Evolutionary conservation across 768 basidiomycete species (phyloP).

Genomic region (Mycena rebaudengoi): DNA sequence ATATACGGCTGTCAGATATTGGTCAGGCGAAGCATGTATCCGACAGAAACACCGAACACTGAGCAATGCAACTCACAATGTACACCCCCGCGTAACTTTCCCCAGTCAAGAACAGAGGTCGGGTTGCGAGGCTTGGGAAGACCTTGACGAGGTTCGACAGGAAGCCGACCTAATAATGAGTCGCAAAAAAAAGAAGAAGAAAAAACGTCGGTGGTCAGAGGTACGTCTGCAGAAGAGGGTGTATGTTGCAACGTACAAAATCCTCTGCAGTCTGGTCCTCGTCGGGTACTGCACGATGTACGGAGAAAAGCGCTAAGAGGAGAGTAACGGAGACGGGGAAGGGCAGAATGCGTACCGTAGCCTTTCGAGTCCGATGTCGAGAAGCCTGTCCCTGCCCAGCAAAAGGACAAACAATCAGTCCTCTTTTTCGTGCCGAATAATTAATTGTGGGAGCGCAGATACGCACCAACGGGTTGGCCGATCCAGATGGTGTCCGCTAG

Average conservation of each 20-base stretch:
- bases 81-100: conserved; percentile 65
- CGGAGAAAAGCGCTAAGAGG: background rate
- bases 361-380: conserved; percentile 55
- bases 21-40: background rate
- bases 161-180: conserved; percentile 52
- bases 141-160: conserved; percentile 58
- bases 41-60: background rate
- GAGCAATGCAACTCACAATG: conserved; percentile 45
- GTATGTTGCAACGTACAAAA: conserved; percentile 14
- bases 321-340: background rate
- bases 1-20: conserved; percentile 55
- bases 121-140: conserved; percentile 58
- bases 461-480: conserved; percentile 54
- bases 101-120: conserved; percentile 58
- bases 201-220: background rate
- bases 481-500: conserved; percentile 60
- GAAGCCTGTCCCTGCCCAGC: conserved; percentile 46
- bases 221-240: background rate
- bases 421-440: background rate
- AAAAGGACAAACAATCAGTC: background rate
- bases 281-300: conserved; percentile 39
- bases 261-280: conserved; percentile 54
- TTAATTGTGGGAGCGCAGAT: background rate
- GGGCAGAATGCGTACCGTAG: conserved; percentile 42
- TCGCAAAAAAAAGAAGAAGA: background rate